A percentile compares a stretch with the other conserved stretches of the same genome.
Conservation (phyloP, 305 asterid species). For the Fraxinus paxiana region DNA sequence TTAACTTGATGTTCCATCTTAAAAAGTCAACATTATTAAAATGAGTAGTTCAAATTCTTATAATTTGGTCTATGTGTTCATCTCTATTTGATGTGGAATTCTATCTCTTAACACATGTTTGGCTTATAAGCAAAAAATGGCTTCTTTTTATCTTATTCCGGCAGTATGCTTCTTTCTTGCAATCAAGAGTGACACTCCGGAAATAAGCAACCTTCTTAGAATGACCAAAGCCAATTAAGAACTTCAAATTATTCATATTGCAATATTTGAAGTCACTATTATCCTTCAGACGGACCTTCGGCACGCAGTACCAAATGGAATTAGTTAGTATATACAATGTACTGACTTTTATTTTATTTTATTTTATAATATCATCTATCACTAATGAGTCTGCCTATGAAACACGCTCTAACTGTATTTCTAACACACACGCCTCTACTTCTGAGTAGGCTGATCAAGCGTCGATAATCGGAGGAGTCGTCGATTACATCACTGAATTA, state of each 20-base stretch:
- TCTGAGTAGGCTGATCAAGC: slow-evolving; percentile 76
- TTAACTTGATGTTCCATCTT: neutral
- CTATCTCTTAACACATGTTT: neutral
- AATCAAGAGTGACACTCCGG: neutral
- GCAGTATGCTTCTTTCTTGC: neutral
- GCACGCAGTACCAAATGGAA: neutral
- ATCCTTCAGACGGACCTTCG: neutral
- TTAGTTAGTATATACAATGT: neutral
- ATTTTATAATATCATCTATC: neutral
- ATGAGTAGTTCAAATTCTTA: no score
- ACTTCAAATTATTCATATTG: neutral
- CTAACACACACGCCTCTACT: neutral
- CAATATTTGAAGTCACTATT: neutral
- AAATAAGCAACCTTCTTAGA: neutral
- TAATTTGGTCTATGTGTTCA: neutral
- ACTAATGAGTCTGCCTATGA: neutral
- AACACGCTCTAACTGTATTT: neutral
- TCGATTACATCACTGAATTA: slow-evolving; percentile 70
- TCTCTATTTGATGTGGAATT: neutral
- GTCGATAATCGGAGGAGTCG: slow-evolving; percentile 85
- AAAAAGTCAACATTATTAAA: neutral
- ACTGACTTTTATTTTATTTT: neutral
- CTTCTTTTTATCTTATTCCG: neutral
- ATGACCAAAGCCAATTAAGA: neutral
- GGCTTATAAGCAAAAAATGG: neutral